A percentile compares a stretch with the other conserved stretches of the same genome.
These are phyloP conservation scores for Trichoderma semiorbis DNA, from an alignment of 2,329 filamentous ascomycete genomes.

Conservation along the genomic window DNA sequence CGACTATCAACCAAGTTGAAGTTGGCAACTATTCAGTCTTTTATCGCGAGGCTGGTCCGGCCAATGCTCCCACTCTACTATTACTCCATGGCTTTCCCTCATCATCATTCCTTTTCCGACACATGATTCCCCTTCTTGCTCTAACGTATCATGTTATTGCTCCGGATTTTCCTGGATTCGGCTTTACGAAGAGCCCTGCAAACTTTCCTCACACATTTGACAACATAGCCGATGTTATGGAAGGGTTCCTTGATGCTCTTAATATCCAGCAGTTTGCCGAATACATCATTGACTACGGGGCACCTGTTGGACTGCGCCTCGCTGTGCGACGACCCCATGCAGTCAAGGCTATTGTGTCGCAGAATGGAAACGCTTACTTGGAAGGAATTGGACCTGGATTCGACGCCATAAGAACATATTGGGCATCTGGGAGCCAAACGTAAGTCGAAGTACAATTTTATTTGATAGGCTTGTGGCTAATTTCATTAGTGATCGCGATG, in stretches of 20 bases:
- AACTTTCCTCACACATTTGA: slow-evolving; percentile 54
- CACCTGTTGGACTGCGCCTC: slow-evolving; percentile 52
- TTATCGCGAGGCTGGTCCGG: slow-evolving; percentile 36
- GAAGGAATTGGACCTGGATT: slow-evolving; percentile 53
- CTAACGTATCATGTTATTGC: slow-evolving; percentile 44
- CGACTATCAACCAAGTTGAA: slow-evolving; percentile 19
- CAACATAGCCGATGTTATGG: slow-evolving; percentile 45
- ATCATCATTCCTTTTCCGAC: slow-evolving; percentile 43
- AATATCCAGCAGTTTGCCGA: slow-evolving; percentile 46
- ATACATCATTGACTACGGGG: slow-evolving; percentile 63
- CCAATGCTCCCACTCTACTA: slow-evolving; percentile 34
- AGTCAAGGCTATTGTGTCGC: slow-evolving; percentile 52
- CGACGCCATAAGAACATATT: slow-evolving; percentile 45
- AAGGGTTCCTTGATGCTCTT: slow-evolving; percentile 47
- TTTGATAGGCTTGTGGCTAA: not conserved
- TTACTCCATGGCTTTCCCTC: slow-evolving; percentile 46
- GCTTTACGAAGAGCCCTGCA: slow-evolving; percentile 49
- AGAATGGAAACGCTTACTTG: slow-evolving; percentile 60
- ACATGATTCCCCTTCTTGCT: slow-evolving; percentile 42
- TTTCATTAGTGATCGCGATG: slow-evolving; percentile 32
- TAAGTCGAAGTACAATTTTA: not conserved
- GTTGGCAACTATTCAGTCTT: slow-evolving; percentile 39
- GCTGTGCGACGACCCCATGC: slow-evolving; percentile 46
- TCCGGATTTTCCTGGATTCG: slow-evolving; percentile 58
- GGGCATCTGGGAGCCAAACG: slow-evolving; percentile 35